Evolutionary conservation across 2,329 filamentous ascomycete species (phyloP).

Genomic region (Dactylellina parvicollis): DNA sequence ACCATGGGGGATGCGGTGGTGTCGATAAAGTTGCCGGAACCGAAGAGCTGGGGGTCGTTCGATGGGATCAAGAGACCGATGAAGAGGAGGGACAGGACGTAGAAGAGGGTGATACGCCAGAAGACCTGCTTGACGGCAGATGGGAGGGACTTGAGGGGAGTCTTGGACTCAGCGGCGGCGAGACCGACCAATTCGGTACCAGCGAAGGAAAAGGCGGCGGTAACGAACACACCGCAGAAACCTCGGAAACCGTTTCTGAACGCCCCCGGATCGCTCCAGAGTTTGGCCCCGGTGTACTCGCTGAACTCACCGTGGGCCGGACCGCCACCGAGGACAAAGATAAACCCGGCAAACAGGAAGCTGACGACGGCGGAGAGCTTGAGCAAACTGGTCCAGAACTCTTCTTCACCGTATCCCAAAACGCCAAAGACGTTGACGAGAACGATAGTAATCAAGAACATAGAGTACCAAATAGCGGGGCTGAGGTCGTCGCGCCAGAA

Average conservation of each 20-base stretch:
- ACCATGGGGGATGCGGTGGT: slow-evolving; percentile 64
- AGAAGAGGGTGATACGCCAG: slow-evolving; percentile 65
- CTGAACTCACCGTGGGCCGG: slow-evolving; percentile 60
- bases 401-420: slow-evolving; percentile 69
- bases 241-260: slow-evolving; percentile 70
- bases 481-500: slow-evolving; percentile 67
- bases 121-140: slow-evolving; percentile 64
- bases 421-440: slow-evolving; percentile 69
- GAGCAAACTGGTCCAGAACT: slow-evolving; percentile 69
- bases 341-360: slow-evolving; percentile 72
- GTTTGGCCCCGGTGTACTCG: slow-evolving; percentile 60
- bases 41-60: slow-evolving; percentile 58
- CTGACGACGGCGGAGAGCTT: slow-evolving; percentile 70
- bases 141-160: slow-evolving; percentile 66
- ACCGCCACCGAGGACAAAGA: slow-evolving; percentile 70
- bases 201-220: slow-evolving; percentile 71
- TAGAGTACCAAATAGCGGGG: slow-evolving; percentile 68
- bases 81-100: slow-evolving; percentile 63
- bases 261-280: slow-evolving; percentile 70
- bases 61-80: slow-evolving; percentile 63
- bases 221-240: slow-evolving; percentile 72
- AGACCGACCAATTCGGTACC: slow-evolving; percentile 72
- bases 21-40: slow-evolving; percentile 56
- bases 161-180: slow-evolving; percentile 69
- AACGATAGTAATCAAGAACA: slow-evolving; percentile 67